Base-by-base conservation (phyloP, 2,329 filamentous ascomycete species). In the Trichoderma atrobrunneum region DNA sequence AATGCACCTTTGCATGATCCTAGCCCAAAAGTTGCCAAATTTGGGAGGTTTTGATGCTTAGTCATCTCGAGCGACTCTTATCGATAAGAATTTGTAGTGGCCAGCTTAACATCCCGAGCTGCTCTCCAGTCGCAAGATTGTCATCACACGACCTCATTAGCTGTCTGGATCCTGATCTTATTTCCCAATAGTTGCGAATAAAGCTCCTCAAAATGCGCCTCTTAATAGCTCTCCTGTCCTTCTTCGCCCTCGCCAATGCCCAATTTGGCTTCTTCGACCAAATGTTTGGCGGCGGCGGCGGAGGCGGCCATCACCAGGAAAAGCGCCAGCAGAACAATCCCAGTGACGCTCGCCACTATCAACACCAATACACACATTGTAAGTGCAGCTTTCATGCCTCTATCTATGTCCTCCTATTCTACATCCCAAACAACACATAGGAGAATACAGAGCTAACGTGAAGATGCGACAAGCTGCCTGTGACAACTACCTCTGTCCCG, bases 191-290 rank as follows among this genome's bases (percentile, higher is more conserved):
- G 12, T 26, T 24, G 14, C 18, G 30, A 43, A n/a, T 36, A 10
- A 39, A 54, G 1, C 8, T 48, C 11, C 5, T 54, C n/a, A 79
- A 72, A 28, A 82, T 82, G 81, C 78, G 76, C 16, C 75, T 77
- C 48, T 64, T 82, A 16, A 57, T 87, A 66, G 77, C 87, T 59
- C 75, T 90, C 24, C 80, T 94, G 18, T 83, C 92, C 64, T 81
- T 94, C 32, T 79, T 93, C 72, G 83, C 88, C 74, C 82, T 89
- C 18, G 90, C 87, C 5, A 84, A 87, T 72, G 93, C 93, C 12
- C 95, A 98, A 83, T 98, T 98, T 82, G 92, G 79, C 74, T 97
- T 99, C 88, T 99, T 98, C 84, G 95, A 98, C 81, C 94, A 98
- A 78, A 97, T 98, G 93, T 98, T 99, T 81, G 88, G 90, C 51